phyloP scores from a whole-genome alignment of 1,139 yeast species.

The Geotrichum aggregatum region DNA sequence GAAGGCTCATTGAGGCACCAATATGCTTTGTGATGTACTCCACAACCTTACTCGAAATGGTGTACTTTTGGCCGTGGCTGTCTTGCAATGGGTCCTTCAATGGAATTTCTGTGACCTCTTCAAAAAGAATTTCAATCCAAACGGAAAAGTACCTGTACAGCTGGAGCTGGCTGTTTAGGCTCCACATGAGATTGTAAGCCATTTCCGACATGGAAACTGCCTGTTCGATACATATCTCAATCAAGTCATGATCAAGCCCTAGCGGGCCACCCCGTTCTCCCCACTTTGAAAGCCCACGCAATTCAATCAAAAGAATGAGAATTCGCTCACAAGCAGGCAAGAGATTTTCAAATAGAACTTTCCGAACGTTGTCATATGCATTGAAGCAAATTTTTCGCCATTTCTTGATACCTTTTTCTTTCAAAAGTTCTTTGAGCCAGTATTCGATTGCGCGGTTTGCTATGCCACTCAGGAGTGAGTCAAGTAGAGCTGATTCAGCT shows the following conservation, averaged over 20 bases:
- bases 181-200: slow-evolving; percentile 46
- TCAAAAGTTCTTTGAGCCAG: slow-evolving; percentile 53
- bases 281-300: slow-evolving; percentile 48
- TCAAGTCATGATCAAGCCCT: slow-evolving; percentile 36
- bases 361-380: slow-evolving; percentile 49
- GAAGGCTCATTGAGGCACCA: slow-evolving; percentile 4
- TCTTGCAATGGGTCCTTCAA: slow-evolving; percentile 22
- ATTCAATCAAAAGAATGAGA: slow-evolving; percentile 47
- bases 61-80: slow-evolving; percentile 24
- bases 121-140: slow-evolving; percentile 35
- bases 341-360: slow-evolving; percentile 47
- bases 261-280: slow-evolving; percentile 35
- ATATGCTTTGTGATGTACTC: slow-evolving; percentile 26
- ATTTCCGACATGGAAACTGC: slow-evolving; percentile 40
- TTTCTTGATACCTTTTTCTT: slow-evolving; percentile 63
- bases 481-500: slow-evolving; percentile 41
- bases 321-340: slow-evolving; percentile 59
- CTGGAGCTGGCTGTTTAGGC: slow-evolving; percentile 50
- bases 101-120: slow-evolving; percentile 25
- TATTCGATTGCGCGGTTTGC: slow-evolving; percentile 47
- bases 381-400: slow-evolving; percentile 52
- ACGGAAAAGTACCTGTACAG: slow-evolving; percentile 49
- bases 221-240: slow-evolving; percentile 36
- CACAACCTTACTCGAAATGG: slow-evolving; percentile 28
- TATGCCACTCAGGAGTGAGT: slow-evolving; percentile 55